Evolutionary conservation across 768 basidiomycete genomes (phyloP), one percentile per base, ranked within the genome.

Genomic region (Pluteus cervinus): DNA sequence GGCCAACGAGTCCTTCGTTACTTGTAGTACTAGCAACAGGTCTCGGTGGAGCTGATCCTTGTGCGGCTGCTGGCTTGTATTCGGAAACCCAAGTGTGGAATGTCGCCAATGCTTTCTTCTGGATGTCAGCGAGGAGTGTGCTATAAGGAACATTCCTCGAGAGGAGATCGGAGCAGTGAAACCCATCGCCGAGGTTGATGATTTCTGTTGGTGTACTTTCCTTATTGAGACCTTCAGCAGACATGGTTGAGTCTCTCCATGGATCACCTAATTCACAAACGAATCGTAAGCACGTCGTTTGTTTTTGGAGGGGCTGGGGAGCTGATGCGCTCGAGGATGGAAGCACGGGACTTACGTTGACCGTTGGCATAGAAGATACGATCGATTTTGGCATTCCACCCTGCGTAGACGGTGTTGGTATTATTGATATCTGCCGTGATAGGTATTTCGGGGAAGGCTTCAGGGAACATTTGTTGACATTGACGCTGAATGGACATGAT

Each of bases 301-400:
- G n/a, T n/a, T n/a, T n/a, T n/a, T n/a, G n/a, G n/a, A n/a, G n/a
- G 11, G 14, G 12, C n/a, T 18, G 8, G 23, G 14, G 23, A 24
- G 24, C 24, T n/a, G n/a, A n/a, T n/a, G n/a, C n/a, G n/a, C n/a
- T n/a, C n/a, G n/a, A n/a, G n/a, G n/a, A n/a, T n/a, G n/a, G n/a
- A n/a, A n/a, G n/a, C n/a, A n/a, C n/a, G n/a, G n/a, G n/a, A 69
- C 79, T 46, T 47, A 83, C 81, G 76, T 34, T 65, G 62, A 30
- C 80, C 81, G 33, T 79, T 85, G 28, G 79, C 78, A 44, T 83
- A 84, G 67, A 85, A 81, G 1, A 86, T 60, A 16, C 69, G 67
- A 21, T 76, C 61, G 20, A 73, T 59, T 21, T 63, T 56, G 15
- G 81, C 73, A 46, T 75, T 57, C 81, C 83, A 86, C 5, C 83